phyloP scores from a whole-genome alignment of 345 rosid genomes.

The Noccaea bulbosa region DNA sequence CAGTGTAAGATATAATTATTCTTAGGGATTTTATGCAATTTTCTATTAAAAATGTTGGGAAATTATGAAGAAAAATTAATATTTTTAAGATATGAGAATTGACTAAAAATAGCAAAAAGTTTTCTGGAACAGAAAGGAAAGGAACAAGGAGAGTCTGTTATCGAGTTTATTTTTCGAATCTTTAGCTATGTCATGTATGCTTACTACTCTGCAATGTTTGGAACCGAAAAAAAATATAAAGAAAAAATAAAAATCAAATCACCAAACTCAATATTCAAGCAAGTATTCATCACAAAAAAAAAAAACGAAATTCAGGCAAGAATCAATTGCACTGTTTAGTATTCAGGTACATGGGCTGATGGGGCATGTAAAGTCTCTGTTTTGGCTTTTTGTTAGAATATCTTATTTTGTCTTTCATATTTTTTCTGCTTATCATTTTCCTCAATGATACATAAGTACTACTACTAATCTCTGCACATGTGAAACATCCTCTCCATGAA shows the following conservation, averaged over 20 bases:
- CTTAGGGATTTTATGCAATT: constrained; percentile 30
- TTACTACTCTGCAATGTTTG: not conserved
- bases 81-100: not conserved
- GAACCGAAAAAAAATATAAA: not conserved
- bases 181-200: not conserved
- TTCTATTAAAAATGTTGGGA: not conserved
- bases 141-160: not conserved
- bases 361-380: too few species aligned
- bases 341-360: not conserved
- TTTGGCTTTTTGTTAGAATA: not conserved
- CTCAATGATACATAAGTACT: not conserved
- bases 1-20: constrained; percentile 21
- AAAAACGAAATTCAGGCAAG: not conserved
- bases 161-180: constrained; percentile 7
- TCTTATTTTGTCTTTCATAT: not conserved
- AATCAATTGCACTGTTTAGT: not conserved
- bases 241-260: not conserved
- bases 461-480: not conserved
- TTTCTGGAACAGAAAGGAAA: not conserved
- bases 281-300: not conserved
- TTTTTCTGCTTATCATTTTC: not conserved
- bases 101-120: constrained; percentile 12
- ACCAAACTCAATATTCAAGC: constrained; percentile 5
- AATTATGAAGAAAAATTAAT: constrained; percentile 21
- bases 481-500: constrained; percentile 1